Percentiles rank a stretch among this genome's conserved stretches.
phyloP scores from a whole-genome alignment of 2,329 filamentous ascomycete species.

The Dendryphion nanum region DNA sequence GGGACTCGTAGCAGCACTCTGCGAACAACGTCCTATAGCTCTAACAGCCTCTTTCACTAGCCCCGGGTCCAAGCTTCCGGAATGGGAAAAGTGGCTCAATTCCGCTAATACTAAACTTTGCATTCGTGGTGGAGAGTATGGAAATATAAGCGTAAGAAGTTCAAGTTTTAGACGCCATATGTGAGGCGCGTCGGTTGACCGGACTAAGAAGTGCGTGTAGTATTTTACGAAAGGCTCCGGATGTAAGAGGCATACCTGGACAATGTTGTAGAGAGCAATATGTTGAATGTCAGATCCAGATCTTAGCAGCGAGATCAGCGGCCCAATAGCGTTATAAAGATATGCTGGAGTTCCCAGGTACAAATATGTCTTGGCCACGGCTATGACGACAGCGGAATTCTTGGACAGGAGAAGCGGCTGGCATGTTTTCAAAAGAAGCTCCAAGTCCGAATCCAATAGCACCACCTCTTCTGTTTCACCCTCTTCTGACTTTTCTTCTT shows the following conservation, averaged over 20 bases:
- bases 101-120: constrained; percentile 90
- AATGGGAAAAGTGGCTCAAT: constrained; percentile 94
- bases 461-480: constrained; percentile 56
- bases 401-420: constrained; percentile 86
- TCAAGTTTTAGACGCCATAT: constrained; percentile 94
- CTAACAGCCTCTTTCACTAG: constrained; percentile 86
- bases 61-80: constrained; percentile 69
- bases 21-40: constrained; percentile 90
- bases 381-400: constrained; percentile 88
- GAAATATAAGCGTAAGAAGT: constrained; percentile 85
- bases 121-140: constrained; percentile 69
- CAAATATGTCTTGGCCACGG: constrained; percentile 80
- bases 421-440: constrained; percentile 75
- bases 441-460: constrained; percentile 76
- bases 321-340: constrained; percentile 72
- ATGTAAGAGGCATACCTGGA: constrained; percentile 77
- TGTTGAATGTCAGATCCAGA: constrained; percentile 85
- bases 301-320: constrained; percentile 80
- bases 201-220: constrained; percentile 84
- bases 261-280: constrained; percentile 89
- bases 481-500: constrained; percentile 45
- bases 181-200: constrained; percentile 71
- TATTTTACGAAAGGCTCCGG: constrained; percentile 85
- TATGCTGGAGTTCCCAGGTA: constrained; percentile 80
- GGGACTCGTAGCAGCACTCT: constrained; percentile 48